Evolutionary conservation across 345 rosid species (phyloP), one percentile per base, ranked within the genome.

Genomic region (Corchorus capsularis): DNA sequence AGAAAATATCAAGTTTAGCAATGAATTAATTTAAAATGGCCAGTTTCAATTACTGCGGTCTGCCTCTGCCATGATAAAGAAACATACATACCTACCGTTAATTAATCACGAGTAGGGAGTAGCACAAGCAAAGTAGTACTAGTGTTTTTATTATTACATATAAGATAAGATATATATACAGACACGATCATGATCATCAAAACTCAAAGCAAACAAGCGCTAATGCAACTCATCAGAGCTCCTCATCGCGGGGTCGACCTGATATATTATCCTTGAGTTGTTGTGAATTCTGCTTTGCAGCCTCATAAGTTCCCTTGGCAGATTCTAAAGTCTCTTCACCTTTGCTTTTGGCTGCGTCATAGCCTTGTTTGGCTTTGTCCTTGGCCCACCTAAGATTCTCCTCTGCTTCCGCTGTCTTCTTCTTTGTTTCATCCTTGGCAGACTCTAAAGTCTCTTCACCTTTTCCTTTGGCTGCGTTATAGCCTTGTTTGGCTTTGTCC

Each of bases 361-460:
- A 75, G 1, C 84, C 86, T 22, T 79, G 79, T 41, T 57, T 79
- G 47, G 85, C 83, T 27, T 78, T 85, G 78, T 74, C 84, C 35
- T 80, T 73, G 4, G 84, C 85, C 86, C 86, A 85, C 15, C 63
- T 66, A 54, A 73, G 6, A 1, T 71, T 63, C 77, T 83, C 83
- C 59, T 63, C 83, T 0, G 73, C 39, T 52, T 77, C 72, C 7
- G 8, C 79, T 41, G 73, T 77, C 65, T 73, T 71, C 62, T 46
- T 71, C 72, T 65, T 45, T 8, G 47, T 65, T 22, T 76, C 32
- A 13, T 61, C 69, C 34, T 8, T 45, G 63, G 63, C 57, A 4
- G 75, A 79, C 19, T 83, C 60, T 0, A 75, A 50, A 6, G 74
- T 83, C 63, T 75, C 81, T 3, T 15, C 54, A 49, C 15, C 39